Conservation (phyloP, 495 filamentous ascomycete genomes). For the Penicillium mononematosum region DNA sequence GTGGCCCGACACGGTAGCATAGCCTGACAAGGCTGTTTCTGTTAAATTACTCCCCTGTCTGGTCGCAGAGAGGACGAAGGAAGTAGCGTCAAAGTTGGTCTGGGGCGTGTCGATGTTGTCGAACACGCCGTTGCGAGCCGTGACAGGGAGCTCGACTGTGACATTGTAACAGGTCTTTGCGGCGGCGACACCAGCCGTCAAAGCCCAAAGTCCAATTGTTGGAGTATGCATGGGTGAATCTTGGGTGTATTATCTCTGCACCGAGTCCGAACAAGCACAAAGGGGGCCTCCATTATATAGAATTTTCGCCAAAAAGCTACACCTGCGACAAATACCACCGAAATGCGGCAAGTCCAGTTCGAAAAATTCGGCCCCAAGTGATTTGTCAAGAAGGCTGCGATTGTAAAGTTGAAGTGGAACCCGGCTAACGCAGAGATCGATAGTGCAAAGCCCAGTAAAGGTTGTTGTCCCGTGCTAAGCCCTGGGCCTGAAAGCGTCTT, state of each 20-base stretch:
- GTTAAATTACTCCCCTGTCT: constrained; percentile 39
- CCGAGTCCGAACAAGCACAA: not conserved
- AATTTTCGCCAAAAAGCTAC: not conserved
- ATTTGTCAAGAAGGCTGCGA: constrained; percentile 10
- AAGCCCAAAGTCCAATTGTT: constrained; percentile 8
- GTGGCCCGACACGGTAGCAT: constrained; percentile 27
- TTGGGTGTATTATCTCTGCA: not conserved
- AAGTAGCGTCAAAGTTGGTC: constrained; percentile 40
- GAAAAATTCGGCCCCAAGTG: constrained; percentile 3
- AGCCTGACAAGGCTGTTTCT: constrained; percentile 28
- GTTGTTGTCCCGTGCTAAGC: constrained; percentile 4
- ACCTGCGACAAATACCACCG: not conserved
- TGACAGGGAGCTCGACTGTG: constrained; percentile 36
- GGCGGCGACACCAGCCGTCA: constrained; percentile 5
- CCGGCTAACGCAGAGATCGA: constrained; percentile 9
- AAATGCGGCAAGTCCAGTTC: not conserved
- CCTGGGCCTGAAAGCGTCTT: not conserved
- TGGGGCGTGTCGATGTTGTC: constrained; percentile 27
- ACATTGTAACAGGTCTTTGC: constrained; percentile 41
- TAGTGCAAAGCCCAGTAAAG: constrained; percentile 6
- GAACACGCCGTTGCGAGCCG: constrained; percentile 39
- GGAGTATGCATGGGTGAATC: constrained; percentile 7
- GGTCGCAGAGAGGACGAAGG: constrained; percentile 34
- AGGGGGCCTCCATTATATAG: constrained; percentile 5
- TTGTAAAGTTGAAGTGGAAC: constrained; percentile 2